phyloP scores from a whole-genome alignment of 1,284 basidiomycete species.

The Malassezia restricta region DNA sequence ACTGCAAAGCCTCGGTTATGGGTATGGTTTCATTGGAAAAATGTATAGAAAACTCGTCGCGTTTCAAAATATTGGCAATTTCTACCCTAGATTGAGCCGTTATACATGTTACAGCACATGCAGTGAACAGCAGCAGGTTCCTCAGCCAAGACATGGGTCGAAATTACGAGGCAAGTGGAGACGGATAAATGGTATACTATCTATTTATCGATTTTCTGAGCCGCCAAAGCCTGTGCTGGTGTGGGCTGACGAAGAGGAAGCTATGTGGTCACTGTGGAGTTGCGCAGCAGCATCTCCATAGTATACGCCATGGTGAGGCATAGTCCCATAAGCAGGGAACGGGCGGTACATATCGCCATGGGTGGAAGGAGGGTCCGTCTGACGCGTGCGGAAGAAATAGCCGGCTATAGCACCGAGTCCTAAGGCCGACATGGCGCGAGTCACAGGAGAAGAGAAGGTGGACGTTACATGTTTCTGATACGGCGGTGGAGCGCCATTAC shows the following conservation, averaged over 20 bases:
- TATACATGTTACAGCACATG: too few relatives aligned
- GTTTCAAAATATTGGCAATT: background rate
- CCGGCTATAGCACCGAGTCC: conserved; percentile 9
- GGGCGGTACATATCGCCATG: background rate
- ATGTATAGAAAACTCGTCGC: background rate
- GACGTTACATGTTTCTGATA: background rate
- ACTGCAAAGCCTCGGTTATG: background rate
- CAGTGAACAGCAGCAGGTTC: too few relatives aligned
- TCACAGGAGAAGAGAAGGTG: background rate
- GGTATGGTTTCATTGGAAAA: conserved; percentile 8
- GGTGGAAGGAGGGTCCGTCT: background rate
- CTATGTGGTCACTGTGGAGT: background rate
- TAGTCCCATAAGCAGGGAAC: conserved; percentile 8
- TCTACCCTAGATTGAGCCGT: background rate
- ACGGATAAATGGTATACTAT: background rate
- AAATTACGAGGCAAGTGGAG: background rate
- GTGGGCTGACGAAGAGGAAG: background rate
- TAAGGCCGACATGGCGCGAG: conserved; percentile 3
- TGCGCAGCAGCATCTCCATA: conserved; percentile 6
- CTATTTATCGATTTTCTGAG: conserved; percentile 4
- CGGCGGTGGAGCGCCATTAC: background rate
- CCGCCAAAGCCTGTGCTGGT: conserved; percentile 10
- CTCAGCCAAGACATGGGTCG: background rate
- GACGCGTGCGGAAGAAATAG: background rate
- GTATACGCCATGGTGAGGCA: conserved; percentile 8